phyloP scores from a whole-genome alignment of 2,329 filamentous ascomycete species.

The Biscogniauxia sp. region DNA sequence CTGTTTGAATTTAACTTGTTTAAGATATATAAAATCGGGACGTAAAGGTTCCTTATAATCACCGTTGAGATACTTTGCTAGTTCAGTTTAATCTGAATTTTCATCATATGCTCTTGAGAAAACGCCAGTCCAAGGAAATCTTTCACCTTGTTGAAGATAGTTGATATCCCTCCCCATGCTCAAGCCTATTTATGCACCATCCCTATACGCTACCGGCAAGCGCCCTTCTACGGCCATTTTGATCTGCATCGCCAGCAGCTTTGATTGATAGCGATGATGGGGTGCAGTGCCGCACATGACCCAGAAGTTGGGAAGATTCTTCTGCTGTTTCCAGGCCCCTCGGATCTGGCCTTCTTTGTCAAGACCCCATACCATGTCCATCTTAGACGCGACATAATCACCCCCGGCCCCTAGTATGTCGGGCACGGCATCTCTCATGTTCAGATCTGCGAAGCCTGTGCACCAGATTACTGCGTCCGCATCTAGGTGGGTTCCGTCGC shows the following conservation, averaged over 20 bases:
- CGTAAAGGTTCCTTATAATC: no score
- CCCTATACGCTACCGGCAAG: slow-evolving; percentile 34
- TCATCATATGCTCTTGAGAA: no score
- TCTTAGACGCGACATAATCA: slow-evolving; percentile 26
- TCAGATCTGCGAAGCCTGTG: slow-evolving; percentile 36
- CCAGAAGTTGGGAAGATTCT: slow-evolving; percentile 35
- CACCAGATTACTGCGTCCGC: slow-evolving; percentile 41
- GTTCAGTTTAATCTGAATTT: no score
- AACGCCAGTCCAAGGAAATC: no score
- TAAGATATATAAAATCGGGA: no score
- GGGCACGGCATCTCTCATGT: slow-evolving; percentile 28
- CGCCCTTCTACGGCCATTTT: slow-evolving; percentile 34
- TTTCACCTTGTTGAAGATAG: no score
- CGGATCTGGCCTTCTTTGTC: slow-evolving; percentile 42
- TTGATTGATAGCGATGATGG: slow-evolving; percentile 36
- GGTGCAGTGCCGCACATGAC: slow-evolving; percentile 33
- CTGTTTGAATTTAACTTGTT: no score
- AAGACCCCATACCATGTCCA: slow-evolving; percentile 41
- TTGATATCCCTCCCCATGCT: no score
- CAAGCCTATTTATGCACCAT: neutral
- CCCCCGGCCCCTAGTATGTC: slow-evolving; percentile 28
- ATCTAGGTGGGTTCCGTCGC: slow-evolving; percentile 34
- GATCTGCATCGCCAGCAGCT: slow-evolving; percentile 43
- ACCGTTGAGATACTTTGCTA: no score
- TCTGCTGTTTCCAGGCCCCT: slow-evolving; percentile 39